Evolutionary conservation across 2,329 filamentous ascomycete species (phyloP).

Genomic region (Alternaria longipes): DNA sequence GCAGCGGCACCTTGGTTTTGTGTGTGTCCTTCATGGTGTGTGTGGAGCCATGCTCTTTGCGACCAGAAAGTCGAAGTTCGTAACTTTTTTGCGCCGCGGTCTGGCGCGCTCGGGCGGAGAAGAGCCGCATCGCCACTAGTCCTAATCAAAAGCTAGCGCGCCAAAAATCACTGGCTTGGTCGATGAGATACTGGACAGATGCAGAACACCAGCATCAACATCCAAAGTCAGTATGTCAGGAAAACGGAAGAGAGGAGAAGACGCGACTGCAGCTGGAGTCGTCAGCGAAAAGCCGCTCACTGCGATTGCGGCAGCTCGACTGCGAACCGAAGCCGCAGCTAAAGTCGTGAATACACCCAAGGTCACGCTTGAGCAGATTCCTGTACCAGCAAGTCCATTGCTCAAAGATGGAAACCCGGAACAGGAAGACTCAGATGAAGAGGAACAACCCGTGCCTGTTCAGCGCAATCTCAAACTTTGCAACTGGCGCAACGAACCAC

Average conservation of each 20-base stretch:
- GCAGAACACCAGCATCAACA: slow-evolving; percentile 12
- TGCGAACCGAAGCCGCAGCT: slow-evolving; percentile 34
- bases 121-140: slow-evolving; percentile 14
- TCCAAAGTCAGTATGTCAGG: slow-evolving; percentile 36
- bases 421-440: slow-evolving; percentile 29
- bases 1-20: slow-evolving; percentile 47
- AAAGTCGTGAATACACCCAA: slow-evolving; percentile 21
- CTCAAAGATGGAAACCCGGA: slow-evolving; percentile 25
- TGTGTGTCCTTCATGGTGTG: slow-evolving; percentile 47
- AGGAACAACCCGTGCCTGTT: slow-evolving; percentile 22
- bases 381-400: slow-evolving; percentile 28
- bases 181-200: neutral
- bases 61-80: slow-evolving; percentile 24
- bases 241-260: slow-evolving; percentile 41
- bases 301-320: slow-evolving; percentile 46
- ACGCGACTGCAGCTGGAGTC: slow-evolving; percentile 1
- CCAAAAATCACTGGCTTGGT: slow-evolving; percentile 19
- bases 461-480: slow-evolving; percentile 41
- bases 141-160: slow-evolving; percentile 1
- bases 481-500: slow-evolving; percentile 39
- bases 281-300: slow-evolving; percentile 37
- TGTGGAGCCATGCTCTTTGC: slow-evolving; percentile 22
- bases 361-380: slow-evolving; percentile 20
- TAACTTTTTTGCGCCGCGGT: slow-evolving; percentile 42
- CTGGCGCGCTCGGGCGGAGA: slow-evolving; percentile 23